Base-by-base conservation (phyloP, 1,284 basidiomycete genomes). In the Tausonia pullulans region DNA sequence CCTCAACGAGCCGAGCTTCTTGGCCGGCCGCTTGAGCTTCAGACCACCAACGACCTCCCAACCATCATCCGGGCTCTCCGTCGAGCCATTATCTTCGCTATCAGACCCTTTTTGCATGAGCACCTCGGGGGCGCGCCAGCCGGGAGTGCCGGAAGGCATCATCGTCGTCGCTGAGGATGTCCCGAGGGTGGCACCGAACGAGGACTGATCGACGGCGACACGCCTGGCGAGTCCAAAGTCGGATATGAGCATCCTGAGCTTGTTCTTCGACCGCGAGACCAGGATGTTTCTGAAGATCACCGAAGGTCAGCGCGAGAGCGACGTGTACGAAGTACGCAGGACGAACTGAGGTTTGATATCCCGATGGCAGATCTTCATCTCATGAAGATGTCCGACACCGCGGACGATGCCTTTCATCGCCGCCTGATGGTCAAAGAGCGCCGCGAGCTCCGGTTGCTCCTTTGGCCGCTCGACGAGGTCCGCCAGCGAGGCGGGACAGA, bases 211-310 rank as follows among this genome's bases (percentile, higher is more conserved):
- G 54, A 90, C 78, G 69, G 96, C 92, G 44, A 96, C 81, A 72
- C 89, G 90, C 74, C 91, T 91, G 73, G 92, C 95, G 57, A 97
- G 80, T 40, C 93, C 93, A 74, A 97, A 96, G 76, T 97, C 93
- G 1, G 91, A 95, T 65, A 96, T 94, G 58, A 96, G 79, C 90
- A 96, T 93, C 52, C 89, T 80, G 69, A 92, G 83, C 39, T 81
- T n/a, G 11, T 48, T 79, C 72, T 86, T 87, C 14, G 83, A 82
- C 40, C 79, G 78, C 5, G 88, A 90, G n/a, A 98, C 83, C 7
- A 98, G 82, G 64, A 99, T 98, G 73, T 99, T 98, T 64, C 76
- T 77, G 65, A 7, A 54, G 39, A 51, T 11, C 45, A 27, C 49
- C 10, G 50, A 45, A 13, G 3, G 43, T n/a, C 27, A 52, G 8